These are phyloP conservation scores for Colletotrichum filicis DNA, from an alignment of 2,329 filamentous ascomycete genomes.

Conservation along the genomic window DNA sequence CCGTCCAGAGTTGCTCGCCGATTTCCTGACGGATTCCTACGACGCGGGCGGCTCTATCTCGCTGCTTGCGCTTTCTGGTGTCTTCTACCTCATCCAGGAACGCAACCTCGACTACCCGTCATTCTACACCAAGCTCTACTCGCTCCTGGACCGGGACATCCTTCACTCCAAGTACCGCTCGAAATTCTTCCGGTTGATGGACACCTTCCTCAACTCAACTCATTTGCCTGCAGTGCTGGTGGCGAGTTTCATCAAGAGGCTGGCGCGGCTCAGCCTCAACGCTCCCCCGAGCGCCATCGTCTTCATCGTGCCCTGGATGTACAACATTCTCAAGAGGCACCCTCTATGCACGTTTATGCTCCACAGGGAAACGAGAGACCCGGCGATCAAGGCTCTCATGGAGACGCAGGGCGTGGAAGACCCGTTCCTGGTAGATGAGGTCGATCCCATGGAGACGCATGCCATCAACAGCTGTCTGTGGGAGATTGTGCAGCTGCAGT, in stretches of 20 bases:
- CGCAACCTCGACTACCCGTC: constrained; percentile 96
- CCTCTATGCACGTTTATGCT: constrained; percentile 96
- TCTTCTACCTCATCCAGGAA: constrained; percentile 94
- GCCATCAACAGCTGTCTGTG: constrained; percentile 95
- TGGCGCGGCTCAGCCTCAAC: constrained; percentile 85
- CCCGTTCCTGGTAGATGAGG: constrained; percentile 79
- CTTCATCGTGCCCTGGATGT: constrained; percentile 89
- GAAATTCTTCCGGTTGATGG: constrained; percentile 90
- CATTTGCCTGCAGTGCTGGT: constrained; percentile 92
- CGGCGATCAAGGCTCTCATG: constrained; percentile 67
- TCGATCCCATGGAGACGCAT: constrained; percentile 84
- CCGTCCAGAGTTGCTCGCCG: constrained; percentile 89
- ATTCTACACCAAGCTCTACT: constrained; percentile 95
- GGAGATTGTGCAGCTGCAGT: constrained; percentile 92
- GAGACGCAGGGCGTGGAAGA: constrained; percentile 73
- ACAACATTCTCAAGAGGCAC: constrained; percentile 92
- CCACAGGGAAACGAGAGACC: constrained; percentile 76
- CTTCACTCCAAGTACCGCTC: constrained; percentile 95
- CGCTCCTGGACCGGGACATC: constrained; percentile 84
- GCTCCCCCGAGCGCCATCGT: constrained; percentile 92
- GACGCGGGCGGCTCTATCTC: constrained; percentile 87
- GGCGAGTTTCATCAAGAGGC: constrained; percentile 95
- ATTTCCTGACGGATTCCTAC: constrained; percentile 96
- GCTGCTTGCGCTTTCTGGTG: constrained; percentile 87
- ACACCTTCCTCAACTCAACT: constrained; percentile 89